Evolutionary conservation across 2,329 filamentous ascomycete species (phyloP).

Genomic region (Sclerotinia glacialis): DNA sequence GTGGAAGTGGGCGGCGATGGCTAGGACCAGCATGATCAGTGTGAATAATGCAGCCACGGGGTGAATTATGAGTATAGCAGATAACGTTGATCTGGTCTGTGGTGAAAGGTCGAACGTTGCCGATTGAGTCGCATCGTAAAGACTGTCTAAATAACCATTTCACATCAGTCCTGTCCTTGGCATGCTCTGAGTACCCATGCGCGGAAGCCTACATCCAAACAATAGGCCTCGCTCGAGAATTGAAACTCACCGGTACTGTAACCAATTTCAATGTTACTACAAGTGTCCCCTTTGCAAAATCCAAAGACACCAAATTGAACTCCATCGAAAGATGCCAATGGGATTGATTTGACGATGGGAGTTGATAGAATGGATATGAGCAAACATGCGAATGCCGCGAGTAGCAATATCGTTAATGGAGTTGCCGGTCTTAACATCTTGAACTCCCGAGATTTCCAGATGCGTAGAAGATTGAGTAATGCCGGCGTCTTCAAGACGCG

Average conservation of each 20-base stretch:
- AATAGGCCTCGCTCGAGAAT: neutral
- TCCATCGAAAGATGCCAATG: conserved; percentile 72
- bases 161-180: conserved; percentile 4
- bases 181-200: neutral
- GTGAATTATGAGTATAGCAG: conserved; percentile 86
- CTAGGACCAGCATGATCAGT: conserved; percentile 78
- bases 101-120: conserved; percentile 55
- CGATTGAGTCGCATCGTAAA: conserved; percentile 32
- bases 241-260: conserved; percentile 69
- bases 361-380: conserved; percentile 87
- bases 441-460: conserved; percentile 27
- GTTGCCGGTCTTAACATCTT: conserved; percentile 81
- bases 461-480: conserved; percentile 28
- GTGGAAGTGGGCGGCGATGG: conserved; percentile 80
- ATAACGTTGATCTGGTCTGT: conserved; percentile 62
- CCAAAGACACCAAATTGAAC: conserved; percentile 91
- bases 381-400: conserved; percentile 79
- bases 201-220: conserved; percentile 1
- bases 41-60: conserved; percentile 85
- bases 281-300: conserved; percentile 66
- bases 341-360: conserved; percentile 81
- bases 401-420: conserved; percentile 80
- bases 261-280: conserved; percentile 74
- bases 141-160: conserved; percentile 27
- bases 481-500: conserved; percentile 49